Evolutionary conservation across 208 protist species (phyloP).

Genomic region (Leishmania braziliensis): DNA sequence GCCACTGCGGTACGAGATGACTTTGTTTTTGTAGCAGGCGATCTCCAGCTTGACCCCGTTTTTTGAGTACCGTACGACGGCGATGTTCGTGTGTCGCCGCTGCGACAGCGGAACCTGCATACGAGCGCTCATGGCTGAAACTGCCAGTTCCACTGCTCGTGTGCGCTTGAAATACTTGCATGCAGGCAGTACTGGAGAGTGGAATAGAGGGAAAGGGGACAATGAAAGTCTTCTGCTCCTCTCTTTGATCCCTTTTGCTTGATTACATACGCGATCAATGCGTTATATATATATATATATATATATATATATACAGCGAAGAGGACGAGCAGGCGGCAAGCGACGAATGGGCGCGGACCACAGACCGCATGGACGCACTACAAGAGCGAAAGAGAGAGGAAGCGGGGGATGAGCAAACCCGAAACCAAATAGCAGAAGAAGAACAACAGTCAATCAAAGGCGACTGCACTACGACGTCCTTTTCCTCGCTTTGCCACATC

Average conservation of each 20-base stretch:
- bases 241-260: not conserved
- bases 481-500: too few relatives aligned
- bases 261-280: slow-evolving; percentile 1
- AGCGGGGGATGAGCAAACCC: not conserved
- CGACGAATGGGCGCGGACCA: not conserved
- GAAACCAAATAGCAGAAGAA: not conserved
- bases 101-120: slow-evolving; percentile 89
- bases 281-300: not conserved
- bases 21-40: slow-evolving; percentile 94
- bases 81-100: slow-evolving; percentile 91
- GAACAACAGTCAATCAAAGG: not conserved
- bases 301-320: not conserved
- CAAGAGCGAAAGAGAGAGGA: not conserved
- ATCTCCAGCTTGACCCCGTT: slow-evolving; percentile 88
- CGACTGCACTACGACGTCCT: not conserved
- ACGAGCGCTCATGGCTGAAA: slow-evolving; percentile 70
- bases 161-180: slow-evolving; percentile 1
- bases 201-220: not conserved
- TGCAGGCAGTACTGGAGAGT: not conserved
- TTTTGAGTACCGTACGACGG: slow-evolving; percentile 81
- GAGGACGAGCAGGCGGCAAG: not conserved
- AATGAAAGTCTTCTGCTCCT: not conserved
- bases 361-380: not conserved
- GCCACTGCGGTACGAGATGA: slow-evolving; percentile 87
- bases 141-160: not conserved